Percentiles rank a stretch among this genome's conserved stretches.
These are phyloP conservation scores for Hypoxylon perforatum DNA, from an alignment of 495 filamentous ascomycete genomes.

Conservation along the genomic window DNA sequence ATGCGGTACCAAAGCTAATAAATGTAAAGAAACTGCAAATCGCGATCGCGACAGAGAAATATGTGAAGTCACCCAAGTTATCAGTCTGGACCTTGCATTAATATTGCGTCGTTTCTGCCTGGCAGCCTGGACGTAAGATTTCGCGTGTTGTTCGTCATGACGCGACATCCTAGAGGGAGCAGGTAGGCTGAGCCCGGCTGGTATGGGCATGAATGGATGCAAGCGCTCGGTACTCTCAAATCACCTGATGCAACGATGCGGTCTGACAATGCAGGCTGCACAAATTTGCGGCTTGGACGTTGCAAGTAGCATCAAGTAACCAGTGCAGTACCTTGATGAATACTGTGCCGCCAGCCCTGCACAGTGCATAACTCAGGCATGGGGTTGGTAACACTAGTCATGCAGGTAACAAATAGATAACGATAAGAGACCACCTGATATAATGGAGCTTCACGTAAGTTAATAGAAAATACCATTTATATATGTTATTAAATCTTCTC, in stretches of 20 bases:
- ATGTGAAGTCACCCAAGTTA: background rate
- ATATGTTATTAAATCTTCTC: no score
- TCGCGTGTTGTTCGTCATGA: slow-evolving; percentile 30
- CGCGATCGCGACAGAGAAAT: no score
- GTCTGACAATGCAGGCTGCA: slow-evolving; percentile 44
- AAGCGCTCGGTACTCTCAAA: slow-evolving; percentile 41
- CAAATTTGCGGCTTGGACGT: slow-evolving; percentile 35
- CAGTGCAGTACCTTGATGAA: slow-evolving; percentile 17
- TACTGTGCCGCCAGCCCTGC: slow-evolving; percentile 21
- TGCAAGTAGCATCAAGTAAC: slow-evolving; percentile 42
- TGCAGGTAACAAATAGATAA: no score
- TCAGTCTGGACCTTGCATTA: background rate
- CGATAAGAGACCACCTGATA: no score
- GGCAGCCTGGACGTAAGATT: slow-evolving; percentile 13
- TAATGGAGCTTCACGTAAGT: no score
- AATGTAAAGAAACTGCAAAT: no score
- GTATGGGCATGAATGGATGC: slow-evolving; percentile 27
- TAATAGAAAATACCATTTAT: no score
- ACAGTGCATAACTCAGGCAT: slow-evolving; percentile 44
- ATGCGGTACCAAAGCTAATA: background rate
- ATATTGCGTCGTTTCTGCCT: slow-evolving; percentile 8
- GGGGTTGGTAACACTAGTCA: background rate
- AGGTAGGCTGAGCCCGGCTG: slow-evolving; percentile 33
- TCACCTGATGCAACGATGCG: slow-evolving; percentile 45
- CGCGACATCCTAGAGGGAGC: slow-evolving; percentile 25